Evolutionary conservation across 2,329 filamentous ascomycete species (phyloP).

Genomic region (Hymenoscyphus albidus): DNA sequence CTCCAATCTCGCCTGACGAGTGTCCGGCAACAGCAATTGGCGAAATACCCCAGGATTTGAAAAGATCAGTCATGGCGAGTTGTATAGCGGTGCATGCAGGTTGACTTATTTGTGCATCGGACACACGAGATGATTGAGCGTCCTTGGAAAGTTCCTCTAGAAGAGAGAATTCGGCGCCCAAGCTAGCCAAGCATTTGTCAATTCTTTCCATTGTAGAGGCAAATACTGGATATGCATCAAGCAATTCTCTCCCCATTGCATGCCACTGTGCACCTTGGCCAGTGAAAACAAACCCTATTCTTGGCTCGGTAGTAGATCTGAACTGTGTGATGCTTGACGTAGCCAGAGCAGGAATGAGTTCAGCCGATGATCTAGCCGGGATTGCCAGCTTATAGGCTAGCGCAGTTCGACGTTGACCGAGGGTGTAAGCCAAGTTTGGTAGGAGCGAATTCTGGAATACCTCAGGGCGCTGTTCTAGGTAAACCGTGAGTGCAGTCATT

Average conservation of each 20-base stretch:
- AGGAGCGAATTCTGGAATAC: conserved; percentile 25
- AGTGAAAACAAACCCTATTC: conserved; percentile 27
- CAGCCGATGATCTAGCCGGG: conserved; percentile 17
- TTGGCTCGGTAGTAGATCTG: conserved; percentile 18
- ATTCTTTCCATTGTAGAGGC: conserved; percentile 33
- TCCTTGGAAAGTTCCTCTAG: conserved; percentile 38
- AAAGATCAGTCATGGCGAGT: conserved; percentile 42
- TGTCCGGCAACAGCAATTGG: conserved; percentile 43
- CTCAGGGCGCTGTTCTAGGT: conserved; percentile 28
- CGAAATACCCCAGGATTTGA: conserved; percentile 42
- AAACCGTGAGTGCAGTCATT: conserved; percentile 21
- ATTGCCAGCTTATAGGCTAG: conserved; percentile 28
- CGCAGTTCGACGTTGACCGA: conserved; percentile 28
- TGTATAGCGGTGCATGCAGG: conserved; percentile 47
- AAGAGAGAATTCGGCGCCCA: conserved; percentile 35
- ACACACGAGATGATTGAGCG: conserved; percentile 35
- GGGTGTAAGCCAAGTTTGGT: conserved; percentile 29
- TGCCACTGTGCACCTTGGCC: conserved; percentile 30
- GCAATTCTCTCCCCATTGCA: conserved; percentile 31
- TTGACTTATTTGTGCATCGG: conserved; percentile 42
- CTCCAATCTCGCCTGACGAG: conserved; percentile 47
- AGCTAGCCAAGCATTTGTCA: conserved; percentile 34
- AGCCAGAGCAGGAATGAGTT: conserved; percentile 39
- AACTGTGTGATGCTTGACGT: conserved; percentile 31
- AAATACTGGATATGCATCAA: conserved; percentile 37